Evolutionary conservation across 768 basidiomycete genomes (phyloP).

Genomic region (Russula olivacea): DNA sequence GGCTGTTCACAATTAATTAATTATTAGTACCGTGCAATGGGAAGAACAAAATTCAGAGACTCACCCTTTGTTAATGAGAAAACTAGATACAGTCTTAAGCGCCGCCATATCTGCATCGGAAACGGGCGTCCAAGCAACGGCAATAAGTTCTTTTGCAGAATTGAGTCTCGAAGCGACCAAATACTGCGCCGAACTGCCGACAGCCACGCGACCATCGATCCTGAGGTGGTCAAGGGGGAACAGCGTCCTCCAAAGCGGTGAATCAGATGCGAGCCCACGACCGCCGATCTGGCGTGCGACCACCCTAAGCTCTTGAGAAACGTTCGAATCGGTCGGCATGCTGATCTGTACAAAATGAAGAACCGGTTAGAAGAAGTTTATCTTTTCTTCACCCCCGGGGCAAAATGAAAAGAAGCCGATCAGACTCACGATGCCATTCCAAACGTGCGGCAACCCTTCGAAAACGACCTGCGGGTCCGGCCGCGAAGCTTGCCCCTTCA

Average conservation of each 20-base stretch:
- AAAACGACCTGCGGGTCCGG: constrained; percentile 36
- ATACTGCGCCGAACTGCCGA: constrained; percentile 70
- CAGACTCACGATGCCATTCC: constrained; percentile 63
- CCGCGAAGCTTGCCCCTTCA: constrained; percentile 10
- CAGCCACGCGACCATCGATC: constrained; percentile 81
- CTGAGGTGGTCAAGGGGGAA: constrained; percentile 65
- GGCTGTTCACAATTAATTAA: constrained; percentile 42
- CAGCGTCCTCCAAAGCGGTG: constrained; percentile 66
- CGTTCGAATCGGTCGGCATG: constrained; percentile 73
- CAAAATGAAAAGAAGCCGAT: neutral
- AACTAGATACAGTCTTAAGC: constrained; percentile 60
- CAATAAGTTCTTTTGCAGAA: constrained; percentile 69
- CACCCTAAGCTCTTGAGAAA: constrained; percentile 60
- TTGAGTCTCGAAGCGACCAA: constrained; percentile 75
- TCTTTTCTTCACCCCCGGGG: neutral
- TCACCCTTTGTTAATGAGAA: constrained; percentile 67
- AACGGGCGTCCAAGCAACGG: constrained; percentile 62
- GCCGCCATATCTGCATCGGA: constrained; percentile 40
- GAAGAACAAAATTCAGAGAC: constrained; percentile 28
- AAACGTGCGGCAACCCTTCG: constrained; percentile 55
- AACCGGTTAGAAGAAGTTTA: constrained; percentile 12
- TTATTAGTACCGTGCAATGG: neutral
- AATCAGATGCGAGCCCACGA: constrained; percentile 48
- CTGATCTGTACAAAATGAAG: constrained; percentile 46
- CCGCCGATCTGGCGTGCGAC: constrained; percentile 79